A percentile compares a stretch with the other conserved stretches of the same genome.
phyloP scores from a whole-genome alignment of 371 early-diverging fungal species.

The Actinomucor elegans region DNA sequence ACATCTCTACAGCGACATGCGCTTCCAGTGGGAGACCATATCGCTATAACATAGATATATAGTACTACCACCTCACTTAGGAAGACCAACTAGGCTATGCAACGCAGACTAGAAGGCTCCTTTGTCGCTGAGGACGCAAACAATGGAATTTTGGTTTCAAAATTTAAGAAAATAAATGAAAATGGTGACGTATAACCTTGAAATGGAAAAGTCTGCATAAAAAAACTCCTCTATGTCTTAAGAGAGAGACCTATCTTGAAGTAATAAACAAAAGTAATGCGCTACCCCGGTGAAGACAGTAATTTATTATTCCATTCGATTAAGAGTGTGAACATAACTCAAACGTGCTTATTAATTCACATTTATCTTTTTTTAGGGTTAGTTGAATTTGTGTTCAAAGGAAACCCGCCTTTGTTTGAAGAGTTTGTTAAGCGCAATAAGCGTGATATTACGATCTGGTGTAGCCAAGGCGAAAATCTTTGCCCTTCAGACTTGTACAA shows the following conservation, averaged over 20 bases:
- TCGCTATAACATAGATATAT: no score
- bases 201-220: not conserved
- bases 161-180: not conserved
- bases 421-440: conserved; percentile 2
- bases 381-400: not conserved
- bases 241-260: not conserved
- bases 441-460: conserved; percentile 3
- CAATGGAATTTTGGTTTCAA: not conserved
- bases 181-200: not conserved
- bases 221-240: not conserved
- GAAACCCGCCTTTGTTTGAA: conserved; percentile 1
- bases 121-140: no score
- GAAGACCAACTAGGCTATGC: no score
- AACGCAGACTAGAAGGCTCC: no score
- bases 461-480: conserved; percentile 4
- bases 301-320: conserved; percentile 5
- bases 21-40: no score
- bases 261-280: conserved; percentile 3
- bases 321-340: not conserved
- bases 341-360: not conserved
- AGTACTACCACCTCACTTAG: no score
- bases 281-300: conserved; percentile 3
- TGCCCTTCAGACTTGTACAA: not conserved
- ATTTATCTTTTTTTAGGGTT: conserved; percentile 3
- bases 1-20: no score